Conservation (phyloP, 176 grass and related monocot species). For the Dendrocalamus sinicus region DNA sequence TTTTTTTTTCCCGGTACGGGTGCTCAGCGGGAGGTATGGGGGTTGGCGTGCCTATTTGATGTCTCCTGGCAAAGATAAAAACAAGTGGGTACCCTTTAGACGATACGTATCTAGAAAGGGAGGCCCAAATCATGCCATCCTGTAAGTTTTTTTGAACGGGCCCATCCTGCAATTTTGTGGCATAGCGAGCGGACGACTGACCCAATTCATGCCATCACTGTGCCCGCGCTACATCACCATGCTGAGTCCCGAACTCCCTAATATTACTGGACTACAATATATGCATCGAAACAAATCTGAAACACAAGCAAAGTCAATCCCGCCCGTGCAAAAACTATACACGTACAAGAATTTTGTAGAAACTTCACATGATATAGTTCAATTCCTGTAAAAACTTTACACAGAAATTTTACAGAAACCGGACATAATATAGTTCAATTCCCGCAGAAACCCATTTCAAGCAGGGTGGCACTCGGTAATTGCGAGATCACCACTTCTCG, state of each 20-base stretch:
- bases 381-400: too few relatives aligned
- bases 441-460: too few relatives aligned
- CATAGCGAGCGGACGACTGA: background rate
- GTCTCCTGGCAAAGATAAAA: background rate
- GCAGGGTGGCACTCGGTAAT: background rate
- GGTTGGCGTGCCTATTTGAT: background rate
- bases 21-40: background rate
- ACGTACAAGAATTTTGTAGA: too few relatives aligned
- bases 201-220: background rate
- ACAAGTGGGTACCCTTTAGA: background rate
- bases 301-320: background rate
- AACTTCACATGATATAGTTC: too few relatives aligned
- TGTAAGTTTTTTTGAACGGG: too few relatives aligned
- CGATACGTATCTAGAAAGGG: too few relatives aligned
- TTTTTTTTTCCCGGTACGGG: background rate
- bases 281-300: background rate
- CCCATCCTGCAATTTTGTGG: background rate
- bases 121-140: slow-evolving; percentile 39
- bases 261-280: background rate
- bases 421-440: too few relatives aligned
- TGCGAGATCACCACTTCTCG: background rate
- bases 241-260: too few relatives aligned
- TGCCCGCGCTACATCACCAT: background rate
- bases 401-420: too few relatives aligned
- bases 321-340: too few relatives aligned